Evolutionary conservation across 2,329 filamentous ascomycete genomes (phyloP).

Genomic region (Arachnopeziza araneosa): DNA sequence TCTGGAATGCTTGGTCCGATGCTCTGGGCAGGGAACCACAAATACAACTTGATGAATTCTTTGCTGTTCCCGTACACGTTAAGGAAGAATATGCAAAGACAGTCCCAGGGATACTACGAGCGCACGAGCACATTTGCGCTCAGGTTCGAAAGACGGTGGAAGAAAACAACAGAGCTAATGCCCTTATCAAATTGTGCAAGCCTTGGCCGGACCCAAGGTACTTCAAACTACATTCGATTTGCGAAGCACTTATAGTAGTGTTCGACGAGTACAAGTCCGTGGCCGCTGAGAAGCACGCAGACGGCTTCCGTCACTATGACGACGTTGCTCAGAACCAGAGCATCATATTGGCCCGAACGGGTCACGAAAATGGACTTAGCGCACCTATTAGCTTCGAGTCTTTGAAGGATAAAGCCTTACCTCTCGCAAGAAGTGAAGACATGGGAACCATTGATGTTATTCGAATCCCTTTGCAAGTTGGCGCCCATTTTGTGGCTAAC

Average conservation of each 20-base stretch:
- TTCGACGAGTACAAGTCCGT: conserved; percentile 16
- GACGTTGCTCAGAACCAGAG: conserved; percentile 15
- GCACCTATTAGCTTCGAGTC: conserved; percentile 16
- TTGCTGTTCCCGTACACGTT: conserved; percentile 16
- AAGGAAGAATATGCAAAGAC: conserved; percentile 12
- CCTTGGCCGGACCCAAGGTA: conserved; percentile 16
- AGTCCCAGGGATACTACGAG: conserved; percentile 16
- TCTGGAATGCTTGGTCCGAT: conserved; percentile 18
- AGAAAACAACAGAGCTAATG: conserved; percentile 11
- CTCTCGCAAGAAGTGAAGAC: conserved; percentile 18
- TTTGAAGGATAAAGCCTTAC: conserved; percentile 18
- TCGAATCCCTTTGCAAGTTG: conserved; percentile 16
- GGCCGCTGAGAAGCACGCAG: conserved; percentile 14
- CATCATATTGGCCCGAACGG: conserved; percentile 14
- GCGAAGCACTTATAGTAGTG: conserved; percentile 16
- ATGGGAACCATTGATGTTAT: conserved; percentile 16
- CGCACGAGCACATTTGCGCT: conserved; percentile 15
- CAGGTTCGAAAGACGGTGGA: conserved; percentile 14
- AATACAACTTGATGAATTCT: conserved; percentile 20
- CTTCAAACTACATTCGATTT: conserved; percentile 14
- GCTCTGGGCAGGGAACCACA: conserved; percentile 17
- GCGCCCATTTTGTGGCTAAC: conserved; percentile 15
- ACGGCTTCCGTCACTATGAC: conserved; percentile 17
- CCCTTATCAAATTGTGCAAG: conserved; percentile 9
- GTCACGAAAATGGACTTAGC: conserved; percentile 12